phyloP scores from a whole-genome alignment of 768 basidiomycete species.

The Sarcomyxa edulis region DNA sequence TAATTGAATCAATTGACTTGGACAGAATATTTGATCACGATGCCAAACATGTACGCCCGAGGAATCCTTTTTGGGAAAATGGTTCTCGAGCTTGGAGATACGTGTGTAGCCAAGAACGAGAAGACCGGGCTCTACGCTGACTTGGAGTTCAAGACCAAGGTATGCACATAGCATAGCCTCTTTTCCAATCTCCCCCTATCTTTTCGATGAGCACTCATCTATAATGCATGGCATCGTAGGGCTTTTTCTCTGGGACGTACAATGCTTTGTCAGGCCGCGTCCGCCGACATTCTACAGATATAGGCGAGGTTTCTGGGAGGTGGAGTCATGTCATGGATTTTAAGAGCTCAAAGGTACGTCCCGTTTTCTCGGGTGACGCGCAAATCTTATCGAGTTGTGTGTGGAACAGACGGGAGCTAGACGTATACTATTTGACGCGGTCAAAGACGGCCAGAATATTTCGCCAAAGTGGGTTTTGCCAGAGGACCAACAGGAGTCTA shows the following conservation, averaged over 20 bases:
- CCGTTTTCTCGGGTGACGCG: not conserved
- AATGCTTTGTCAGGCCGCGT: constrained; percentile 85
- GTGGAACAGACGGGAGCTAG: constrained; percentile 62
- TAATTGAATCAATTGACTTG: not conserved
- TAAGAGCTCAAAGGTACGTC: constrained; percentile 57
- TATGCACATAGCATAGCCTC: no score
- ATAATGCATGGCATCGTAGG: constrained; percentile 36
- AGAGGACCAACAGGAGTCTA: constrained; percentile 81
- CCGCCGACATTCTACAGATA: constrained; percentile 53
- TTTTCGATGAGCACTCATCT: not conserved
- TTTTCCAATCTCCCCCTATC: not conserved
- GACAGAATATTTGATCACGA: constrained; percentile 80
- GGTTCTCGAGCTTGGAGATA: constrained; percentile 93
- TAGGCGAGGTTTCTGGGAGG: constrained; percentile 84
- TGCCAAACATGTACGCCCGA: constrained; percentile 97
- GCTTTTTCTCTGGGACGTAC: constrained; percentile 96
- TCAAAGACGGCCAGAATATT: constrained; percentile 65
- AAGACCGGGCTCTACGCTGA: constrained; percentile 70
- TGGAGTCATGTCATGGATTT: constrained; percentile 93
- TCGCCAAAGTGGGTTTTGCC: constrained; percentile 82
- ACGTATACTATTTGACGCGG: constrained; percentile 80
- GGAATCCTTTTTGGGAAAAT: constrained; percentile 90
- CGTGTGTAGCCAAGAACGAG: constrained; percentile 80
- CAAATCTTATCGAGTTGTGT: no score
- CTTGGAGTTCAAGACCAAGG: constrained; percentile 97